These are phyloP conservation scores for Hirschfeldia incana DNA, from an alignment of 345 rosid species.

Conservation along the genomic window DNA sequence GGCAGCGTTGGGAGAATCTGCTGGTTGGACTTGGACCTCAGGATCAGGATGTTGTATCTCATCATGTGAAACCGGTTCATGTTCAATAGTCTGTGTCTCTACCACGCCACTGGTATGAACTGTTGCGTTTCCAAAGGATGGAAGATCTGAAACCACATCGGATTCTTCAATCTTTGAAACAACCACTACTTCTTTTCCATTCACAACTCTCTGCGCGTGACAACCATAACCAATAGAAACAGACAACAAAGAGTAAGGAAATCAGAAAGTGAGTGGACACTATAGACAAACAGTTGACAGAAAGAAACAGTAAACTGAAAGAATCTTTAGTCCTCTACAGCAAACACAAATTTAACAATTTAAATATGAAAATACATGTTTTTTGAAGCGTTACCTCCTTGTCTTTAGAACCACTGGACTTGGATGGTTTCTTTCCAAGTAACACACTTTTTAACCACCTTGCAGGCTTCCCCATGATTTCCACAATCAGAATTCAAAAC, in stretches of 20 bases:
- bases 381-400: conserved; percentile 56
- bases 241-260: not conserved
- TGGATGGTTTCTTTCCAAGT: conserved; percentile 83
- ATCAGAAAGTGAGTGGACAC: not conserved
- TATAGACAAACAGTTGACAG: not conserved
- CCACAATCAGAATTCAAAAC: conserved; percentile 4
- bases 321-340: not conserved
- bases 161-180: conserved; percentile 55
- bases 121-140: conserved; percentile 44
- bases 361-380: not conserved
- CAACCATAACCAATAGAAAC: not conserved
- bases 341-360: not conserved
- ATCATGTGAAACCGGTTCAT: conserved; percentile 43
- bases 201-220: conserved; percentile 48
- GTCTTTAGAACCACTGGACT: conserved; percentile 54
- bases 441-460: conserved; percentile 82
- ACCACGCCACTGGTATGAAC: conserved; percentile 26
- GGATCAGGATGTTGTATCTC: conserved; percentile 41
- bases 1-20: conserved; percentile 37
- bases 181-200: conserved; percentile 53
- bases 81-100: conserved; percentile 47
- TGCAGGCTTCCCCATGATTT: conserved; percentile 72
- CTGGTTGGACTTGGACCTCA: conserved; percentile 43
- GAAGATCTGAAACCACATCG: conserved; percentile 47
- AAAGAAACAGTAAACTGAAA: not conserved